Evolutionary conservation across 2,329 filamentous ascomycete genomes (phyloP), one percentile per base, ranked within the genome.

Genomic region (Trematosphaeria pertusa): DNA sequence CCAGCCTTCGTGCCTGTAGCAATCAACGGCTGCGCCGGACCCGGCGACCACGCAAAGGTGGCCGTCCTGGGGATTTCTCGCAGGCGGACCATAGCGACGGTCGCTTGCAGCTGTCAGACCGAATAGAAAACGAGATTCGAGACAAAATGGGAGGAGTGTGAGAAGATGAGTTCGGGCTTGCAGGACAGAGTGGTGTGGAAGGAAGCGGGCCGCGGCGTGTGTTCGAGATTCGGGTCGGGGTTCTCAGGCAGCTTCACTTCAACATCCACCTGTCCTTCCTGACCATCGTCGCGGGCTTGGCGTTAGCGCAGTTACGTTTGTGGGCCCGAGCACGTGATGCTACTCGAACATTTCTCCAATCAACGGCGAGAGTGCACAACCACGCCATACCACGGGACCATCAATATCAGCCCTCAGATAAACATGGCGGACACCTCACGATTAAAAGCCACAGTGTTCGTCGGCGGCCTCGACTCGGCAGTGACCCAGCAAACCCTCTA

Each of bases 41-140:
- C 89, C 19, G 92, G 88, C 61, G 91, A 96, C 93, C 94, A 99
- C 69, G 94, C 91, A 74, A 99, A 99, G 66, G 93, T 89, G 74
- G 93, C 94, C 67, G 94, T 99, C 76, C 94, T 86, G 73, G 91
- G 89, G 70, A 99, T 95, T 80, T 97, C 92, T 81, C 93, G 86
- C 75, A 97, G 82, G 78, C 91, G 89, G 76, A 97, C 93, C 94
- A 99, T 99, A 74, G 65, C 56, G 54, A 57, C 50, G 58, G 61
- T 60, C 56, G 61, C 62, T 61, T 62, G 61, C 50, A 58, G 55
- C 55, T 58, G 62, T 62, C 57, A 55, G 48, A 39, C 54, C 47
- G 47, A 37, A 51, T 31, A 28, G 24, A 46, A 48, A 51, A 22
- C 17, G 36, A 30, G 20, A 20, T 19, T 17, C 14, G 24, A 26